Conservation (phyloP, 2,329 filamentous ascomycete species). For the Phyllosticta ampelicida region DNA sequence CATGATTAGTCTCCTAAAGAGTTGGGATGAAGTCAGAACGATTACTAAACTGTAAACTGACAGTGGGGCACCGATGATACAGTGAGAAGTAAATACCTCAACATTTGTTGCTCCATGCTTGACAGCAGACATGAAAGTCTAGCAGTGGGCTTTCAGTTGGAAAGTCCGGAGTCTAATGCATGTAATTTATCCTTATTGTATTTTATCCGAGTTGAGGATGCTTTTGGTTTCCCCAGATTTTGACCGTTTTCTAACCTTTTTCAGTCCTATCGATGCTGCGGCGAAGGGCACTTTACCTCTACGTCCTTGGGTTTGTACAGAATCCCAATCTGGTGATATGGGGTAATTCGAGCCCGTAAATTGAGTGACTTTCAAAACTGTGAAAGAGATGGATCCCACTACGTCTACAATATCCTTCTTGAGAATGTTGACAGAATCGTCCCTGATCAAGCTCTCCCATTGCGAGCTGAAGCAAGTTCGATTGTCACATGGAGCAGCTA, state of each 20-base stretch:
- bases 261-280: conserved; percentile 57
- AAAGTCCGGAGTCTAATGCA: not conserved
- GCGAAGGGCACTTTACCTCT: conserved; percentile 67
- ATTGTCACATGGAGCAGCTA: conserved; percentile 77
- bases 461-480: conserved; percentile 73
- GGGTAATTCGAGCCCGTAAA: conserved; percentile 48
- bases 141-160: conserved; percentile 8
- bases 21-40: not conserved
- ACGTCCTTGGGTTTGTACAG: conserved; percentile 88
- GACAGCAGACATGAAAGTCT: conserved; percentile 90
- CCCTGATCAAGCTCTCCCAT: conserved; percentile 84
- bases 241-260: conserved; percentile 62
- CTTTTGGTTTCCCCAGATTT: conserved; percentile 69
- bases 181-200: conserved; percentile 52
- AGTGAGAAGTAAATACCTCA: conserved; percentile 39
- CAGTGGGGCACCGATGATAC: conserved; percentile 7
- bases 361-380: conserved; percentile 88
- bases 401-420: conserved; percentile 73
- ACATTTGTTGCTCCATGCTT: conserved; percentile 73
- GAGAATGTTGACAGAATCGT: conserved; percentile 84
- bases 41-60: conserved; percentile 18
- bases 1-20: not conserved
- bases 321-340: conserved; percentile 73
- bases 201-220: conserved; percentile 95
- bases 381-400: conserved; percentile 92